Percentiles rank a stretch among this genome's conserved stretches.
These are phyloP conservation scores for Solanum medicagineum DNA, from an alignment of 257 asterid species.

Conservation along the genomic window DNA sequence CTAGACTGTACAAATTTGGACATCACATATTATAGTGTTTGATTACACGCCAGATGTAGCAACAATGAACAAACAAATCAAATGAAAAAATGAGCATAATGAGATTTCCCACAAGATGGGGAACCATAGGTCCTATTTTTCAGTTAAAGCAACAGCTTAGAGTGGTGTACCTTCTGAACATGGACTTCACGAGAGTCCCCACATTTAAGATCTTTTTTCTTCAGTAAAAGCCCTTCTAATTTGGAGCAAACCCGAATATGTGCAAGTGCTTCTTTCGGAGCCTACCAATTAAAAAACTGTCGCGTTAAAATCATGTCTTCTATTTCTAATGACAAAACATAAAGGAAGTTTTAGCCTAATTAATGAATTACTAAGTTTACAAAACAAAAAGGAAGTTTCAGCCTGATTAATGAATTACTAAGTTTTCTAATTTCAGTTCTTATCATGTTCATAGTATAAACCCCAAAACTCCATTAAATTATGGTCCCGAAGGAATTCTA, in stretches of 20 bases:
- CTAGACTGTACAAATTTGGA: not conserved
- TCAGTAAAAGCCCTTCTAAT: constrained; percentile 73
- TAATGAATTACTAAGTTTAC: not conserved
- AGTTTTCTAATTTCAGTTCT: not conserved
- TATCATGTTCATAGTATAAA: not conserved
- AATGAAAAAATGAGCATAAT: not conserved
- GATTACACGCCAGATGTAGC: not conserved
- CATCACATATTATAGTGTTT: not conserved
- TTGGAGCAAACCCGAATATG: constrained; percentile 79
- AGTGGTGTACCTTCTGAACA: constrained; percentile 59
- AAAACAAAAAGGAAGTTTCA: not conserved
- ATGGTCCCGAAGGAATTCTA: not conserved
- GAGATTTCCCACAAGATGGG: not conserved
- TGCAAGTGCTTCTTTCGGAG: constrained; percentile 69
- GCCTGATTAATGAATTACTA: not conserved
- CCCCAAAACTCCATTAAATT: not conserved
- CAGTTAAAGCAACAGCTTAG: not conserved
- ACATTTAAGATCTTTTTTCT: constrained; percentile 57
- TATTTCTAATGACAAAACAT: constrained; percentile 4
- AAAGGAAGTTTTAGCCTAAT: not conserved
- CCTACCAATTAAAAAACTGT: constrained; percentile 27
- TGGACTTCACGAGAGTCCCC: constrained; percentile 81
- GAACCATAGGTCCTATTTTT: not conserved
- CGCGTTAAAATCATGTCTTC: not conserved
- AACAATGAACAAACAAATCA: not conserved